phyloP scores from a whole-genome alignment of 768 basidiomycete genomes.

The Hygrocybe punicea region DNA sequence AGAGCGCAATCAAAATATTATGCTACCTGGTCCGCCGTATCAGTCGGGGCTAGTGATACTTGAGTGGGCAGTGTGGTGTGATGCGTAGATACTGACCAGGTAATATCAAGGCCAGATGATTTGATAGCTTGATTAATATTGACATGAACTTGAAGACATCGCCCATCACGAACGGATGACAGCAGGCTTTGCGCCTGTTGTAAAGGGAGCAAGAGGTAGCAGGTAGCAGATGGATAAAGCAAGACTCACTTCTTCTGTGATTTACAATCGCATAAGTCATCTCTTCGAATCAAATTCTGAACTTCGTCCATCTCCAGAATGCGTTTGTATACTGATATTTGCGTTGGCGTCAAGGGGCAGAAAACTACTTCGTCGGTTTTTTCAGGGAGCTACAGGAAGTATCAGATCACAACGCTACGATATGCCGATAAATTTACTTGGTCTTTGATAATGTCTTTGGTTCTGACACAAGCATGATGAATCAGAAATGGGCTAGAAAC shows the following conservation, averaged over 20 bases:
- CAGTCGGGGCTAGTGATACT: conserved; percentile 52
- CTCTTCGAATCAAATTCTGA: conserved; percentile 67
- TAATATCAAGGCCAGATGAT: conserved; percentile 83
- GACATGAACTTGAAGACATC: conserved; percentile 76
- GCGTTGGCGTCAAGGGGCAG: conserved; percentile 68
- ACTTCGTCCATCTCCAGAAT: conserved; percentile 63
- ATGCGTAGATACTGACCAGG: conserved; percentile 49
- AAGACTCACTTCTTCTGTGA: conserved; percentile 51
- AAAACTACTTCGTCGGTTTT: conserved; percentile 93
- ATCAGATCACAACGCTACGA: neutral
- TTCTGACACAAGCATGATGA: conserved; percentile 37
- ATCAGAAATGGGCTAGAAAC: conserved; percentile 9
- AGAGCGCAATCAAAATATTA: neutral
- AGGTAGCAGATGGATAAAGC: neutral
- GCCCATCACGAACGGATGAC: conserved; percentile 49
- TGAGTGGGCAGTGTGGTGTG: neutral
- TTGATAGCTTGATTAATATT: conserved; percentile 81
- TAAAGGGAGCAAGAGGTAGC: neutral
- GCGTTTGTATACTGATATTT: conserved; percentile 57
- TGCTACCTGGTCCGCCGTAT: conserved; percentile 64
- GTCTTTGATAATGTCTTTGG: conserved; percentile 70
- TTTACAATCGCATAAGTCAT: conserved; percentile 72
- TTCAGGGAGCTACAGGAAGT: conserved; percentile 59
- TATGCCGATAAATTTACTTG: conserved; percentile 42
- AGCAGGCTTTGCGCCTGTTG: conserved; percentile 43